Evolutionary conservation across 1,139 yeast genomes (phyloP).

Genomic region (Pichia sp.): DNA sequence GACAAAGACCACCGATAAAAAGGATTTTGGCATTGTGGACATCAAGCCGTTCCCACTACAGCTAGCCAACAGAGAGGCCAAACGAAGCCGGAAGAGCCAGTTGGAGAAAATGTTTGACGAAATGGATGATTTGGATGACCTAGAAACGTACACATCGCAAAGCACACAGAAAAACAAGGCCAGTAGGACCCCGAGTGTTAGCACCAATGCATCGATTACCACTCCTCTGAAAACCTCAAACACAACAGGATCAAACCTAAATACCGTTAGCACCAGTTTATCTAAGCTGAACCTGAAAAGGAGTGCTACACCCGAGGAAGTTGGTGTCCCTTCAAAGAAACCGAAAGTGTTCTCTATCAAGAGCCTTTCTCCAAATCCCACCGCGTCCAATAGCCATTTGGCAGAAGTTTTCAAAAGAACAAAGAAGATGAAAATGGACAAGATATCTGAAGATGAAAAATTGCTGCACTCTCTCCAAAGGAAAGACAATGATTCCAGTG

Average conservation of each 20-base stretch:
- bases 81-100: constrained; percentile 11
- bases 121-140: constrained; percentile 14
- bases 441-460: constrained; percentile 15
- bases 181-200: background rate
- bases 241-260: background rate
- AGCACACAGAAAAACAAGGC: background rate
- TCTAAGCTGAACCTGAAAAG: constrained; percentile 2
- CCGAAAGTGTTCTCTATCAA: background rate
- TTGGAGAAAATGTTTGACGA: constrained; percentile 14
- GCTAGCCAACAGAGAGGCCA: constrained; percentile 6
- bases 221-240: background rate
- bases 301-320: background rate
- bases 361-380: background rate
- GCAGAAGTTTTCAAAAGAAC: constrained; percentile 22
- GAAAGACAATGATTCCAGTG: background rate
- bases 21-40: background rate
- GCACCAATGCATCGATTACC: background rate
- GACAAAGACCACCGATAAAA: background rate
- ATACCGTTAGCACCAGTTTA: background rate
- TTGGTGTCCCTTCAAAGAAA: background rate
- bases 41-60: constrained; percentile 6
- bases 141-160: constrained; percentile 10
- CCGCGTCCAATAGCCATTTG: constrained; percentile 3
- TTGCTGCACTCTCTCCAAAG: background rate
- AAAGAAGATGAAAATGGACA: constrained; percentile 18